phyloP scores from a whole-genome alignment of 495 filamentous ascomycete species.

The Cudoniella acicularis region DNA sequence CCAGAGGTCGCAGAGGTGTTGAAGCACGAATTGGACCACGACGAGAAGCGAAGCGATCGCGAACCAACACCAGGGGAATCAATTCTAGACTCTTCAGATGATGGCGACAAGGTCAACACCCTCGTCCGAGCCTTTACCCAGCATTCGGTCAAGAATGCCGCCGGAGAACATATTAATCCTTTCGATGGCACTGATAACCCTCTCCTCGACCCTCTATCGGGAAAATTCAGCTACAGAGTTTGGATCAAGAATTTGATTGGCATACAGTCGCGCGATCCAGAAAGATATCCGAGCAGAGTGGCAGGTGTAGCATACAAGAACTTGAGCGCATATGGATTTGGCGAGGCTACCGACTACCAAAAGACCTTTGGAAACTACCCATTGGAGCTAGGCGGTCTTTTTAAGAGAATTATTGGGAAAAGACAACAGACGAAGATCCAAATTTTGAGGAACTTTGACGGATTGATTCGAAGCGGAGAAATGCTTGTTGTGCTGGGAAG shows the following conservation, averaged over 20 bases:
- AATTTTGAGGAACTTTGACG: conserved; percentile 75
- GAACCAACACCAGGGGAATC: conserved; percentile 1
- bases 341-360: conserved; percentile 74
- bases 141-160: conserved; percentile 12
- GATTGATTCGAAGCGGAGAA: conserved; percentile 70
- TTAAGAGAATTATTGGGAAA: conserved; percentile 37
- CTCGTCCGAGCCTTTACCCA: conserved; percentile 23
- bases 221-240: conserved; percentile 46
- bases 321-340: conserved; percentile 74
- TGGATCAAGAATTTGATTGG: conserved; percentile 55
- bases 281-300: conserved; percentile 43
- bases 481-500: conserved; percentile 78
- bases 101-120: conserved; percentile 15
- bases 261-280: conserved; percentile 35
- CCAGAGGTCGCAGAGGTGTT: background rate
- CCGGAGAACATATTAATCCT: conserved; percentile 21
- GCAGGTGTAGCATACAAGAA: conserved; percentile 48
- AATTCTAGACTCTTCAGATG: conserved; percentile 6
- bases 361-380: conserved; percentile 67
- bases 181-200: conserved; percentile 21
- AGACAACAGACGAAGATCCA: conserved; percentile 60
- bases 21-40: background rate
- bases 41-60: conserved; percentile 7
- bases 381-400: conserved; percentile 46
- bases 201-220: conserved; percentile 40